Evolutionary conservation across 768 basidiomycete species (phyloP).

Genomic region (Suillus subalutaceus): DNA sequence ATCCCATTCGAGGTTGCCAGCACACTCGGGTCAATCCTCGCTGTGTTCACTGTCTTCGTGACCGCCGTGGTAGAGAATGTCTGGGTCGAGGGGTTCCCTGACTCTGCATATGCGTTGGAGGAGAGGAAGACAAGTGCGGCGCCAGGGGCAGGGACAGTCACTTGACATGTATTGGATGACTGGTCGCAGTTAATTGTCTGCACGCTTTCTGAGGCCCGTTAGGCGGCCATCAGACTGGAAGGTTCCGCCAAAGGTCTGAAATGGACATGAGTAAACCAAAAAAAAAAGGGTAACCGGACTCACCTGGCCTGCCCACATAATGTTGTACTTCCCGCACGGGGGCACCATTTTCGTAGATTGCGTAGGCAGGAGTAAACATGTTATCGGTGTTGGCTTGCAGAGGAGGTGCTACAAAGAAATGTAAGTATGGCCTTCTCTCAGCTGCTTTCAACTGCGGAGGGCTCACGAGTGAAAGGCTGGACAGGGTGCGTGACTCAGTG

Average conservation of each 20-base stretch:
- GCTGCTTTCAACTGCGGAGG: neutral
- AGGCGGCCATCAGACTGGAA: slow-evolving; percentile 32
- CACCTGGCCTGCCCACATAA: slow-evolving; percentile 54
- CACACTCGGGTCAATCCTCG: too few species aligned
- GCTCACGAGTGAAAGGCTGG: slow-evolving; percentile 52
- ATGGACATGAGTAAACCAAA: neutral
- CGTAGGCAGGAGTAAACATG: slow-evolving; percentile 47
- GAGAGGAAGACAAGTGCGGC: slow-evolving; percentile 31
- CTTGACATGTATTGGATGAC: slow-evolving; percentile 20
- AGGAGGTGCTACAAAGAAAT: slow-evolving; percentile 39
- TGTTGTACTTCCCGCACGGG: slow-evolving; percentile 46
- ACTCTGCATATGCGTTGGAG: slow-evolving; percentile 10
- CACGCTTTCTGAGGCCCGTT: slow-evolving; percentile 18
- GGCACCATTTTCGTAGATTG: slow-evolving; percentile 68
- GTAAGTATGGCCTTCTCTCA: neutral
- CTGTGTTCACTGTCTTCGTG: slow-evolving; percentile 31
- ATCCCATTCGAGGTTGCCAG: too few species aligned
- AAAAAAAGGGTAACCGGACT: neutral
- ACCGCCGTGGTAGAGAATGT: slow-evolving; percentile 36
- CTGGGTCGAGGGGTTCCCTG: slow-evolving; percentile 18
- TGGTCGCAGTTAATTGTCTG: slow-evolving; percentile 25
- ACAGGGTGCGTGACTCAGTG: neutral
- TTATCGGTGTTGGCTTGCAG: slow-evolving; percentile 28
- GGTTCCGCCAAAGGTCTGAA: slow-evolving; percentile 28
- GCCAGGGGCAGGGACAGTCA: slow-evolving; percentile 32